These are phyloP conservation scores for Penicillium sp. DNA, from an alignment of 2,329 filamentous ascomycete genomes.

Conservation along the genomic window DNA sequence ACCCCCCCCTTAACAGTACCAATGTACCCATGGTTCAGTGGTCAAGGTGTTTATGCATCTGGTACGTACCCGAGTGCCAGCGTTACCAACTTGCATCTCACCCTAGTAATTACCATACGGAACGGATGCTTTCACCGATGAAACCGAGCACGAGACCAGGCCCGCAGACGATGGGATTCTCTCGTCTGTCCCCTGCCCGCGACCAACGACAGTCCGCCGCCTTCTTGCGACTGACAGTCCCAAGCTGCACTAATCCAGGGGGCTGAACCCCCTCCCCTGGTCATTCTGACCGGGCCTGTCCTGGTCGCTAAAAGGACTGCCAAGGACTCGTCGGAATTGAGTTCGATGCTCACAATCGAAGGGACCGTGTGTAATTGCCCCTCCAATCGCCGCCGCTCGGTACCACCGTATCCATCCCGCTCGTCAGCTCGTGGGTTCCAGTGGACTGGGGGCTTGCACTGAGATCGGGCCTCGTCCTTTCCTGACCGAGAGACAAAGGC, in stretches of 20 bases:
- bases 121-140: neutral
- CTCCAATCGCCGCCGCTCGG: conserved; percentile 5
- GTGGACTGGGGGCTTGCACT: neutral
- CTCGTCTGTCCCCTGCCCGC: neutral
- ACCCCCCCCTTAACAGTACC: too few relatives aligned
- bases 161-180: neutral
- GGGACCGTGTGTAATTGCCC: conserved; percentile 5
- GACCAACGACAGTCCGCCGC: neutral
- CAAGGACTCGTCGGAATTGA: conserved; percentile 12
- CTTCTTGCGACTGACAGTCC: neutral
- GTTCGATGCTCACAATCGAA: neutral
- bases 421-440: neutral
- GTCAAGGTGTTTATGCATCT: neutral
- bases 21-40: too few relatives aligned
- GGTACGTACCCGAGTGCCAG: neutral
- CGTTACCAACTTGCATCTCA: neutral
- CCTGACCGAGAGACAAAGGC: neutral
- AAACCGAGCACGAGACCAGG: neutral
- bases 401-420: conserved; percentile 3
- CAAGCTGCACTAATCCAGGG: conserved; percentile 1
- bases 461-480: neutral
- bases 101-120: neutral
- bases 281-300: neutral
- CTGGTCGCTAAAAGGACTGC: neutral
- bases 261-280: neutral